Conservation (phyloP, 1,139 yeast genomes). For the Scheffersomyces parashehatae region DNA sequence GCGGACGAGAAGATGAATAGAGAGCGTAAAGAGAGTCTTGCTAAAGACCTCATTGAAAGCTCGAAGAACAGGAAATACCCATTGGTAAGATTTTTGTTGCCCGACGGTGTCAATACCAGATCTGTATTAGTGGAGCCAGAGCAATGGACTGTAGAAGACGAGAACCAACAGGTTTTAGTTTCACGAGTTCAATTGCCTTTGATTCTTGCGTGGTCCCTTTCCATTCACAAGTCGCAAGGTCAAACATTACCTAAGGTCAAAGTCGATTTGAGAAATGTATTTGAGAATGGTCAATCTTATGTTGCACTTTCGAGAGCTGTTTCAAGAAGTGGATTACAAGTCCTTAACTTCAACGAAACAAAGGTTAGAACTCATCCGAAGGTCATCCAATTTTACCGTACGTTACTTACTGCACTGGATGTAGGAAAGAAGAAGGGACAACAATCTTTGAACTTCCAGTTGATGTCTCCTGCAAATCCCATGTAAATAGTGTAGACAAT, state of each 20-base stretch:
- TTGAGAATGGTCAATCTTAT: slow-evolving; percentile 55
- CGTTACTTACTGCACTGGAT: slow-evolving; percentile 26
- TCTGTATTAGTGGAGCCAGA: slow-evolving; percentile 57
- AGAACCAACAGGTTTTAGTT: slow-evolving; percentile 27
- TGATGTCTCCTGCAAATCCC: too few species aligned
- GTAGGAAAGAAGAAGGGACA: slow-evolving; percentile 11
- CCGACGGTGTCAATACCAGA: slow-evolving; percentile 66
- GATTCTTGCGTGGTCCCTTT: slow-evolving; percentile 90
- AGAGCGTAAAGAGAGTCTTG: slow-evolving; percentile 13
- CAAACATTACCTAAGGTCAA: slow-evolving; percentile 83
- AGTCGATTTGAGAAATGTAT: slow-evolving; percentile 74
- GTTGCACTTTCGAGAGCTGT: slow-evolving; percentile 82
- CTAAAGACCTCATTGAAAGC: slow-evolving; percentile 33
- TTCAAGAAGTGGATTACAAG: slow-evolving; percentile 75
- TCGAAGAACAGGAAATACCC: slow-evolving; percentile 54
- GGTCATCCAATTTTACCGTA: slow-evolving; percentile 61
- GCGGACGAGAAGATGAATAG: slow-evolving; percentile 7
- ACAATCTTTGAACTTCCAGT: slow-evolving; percentile 9
- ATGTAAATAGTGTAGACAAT: too few species aligned
- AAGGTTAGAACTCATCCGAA: slow-evolving; percentile 62
- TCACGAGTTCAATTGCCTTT: slow-evolving; percentile 68
- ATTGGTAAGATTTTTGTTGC: slow-evolving; percentile 68
- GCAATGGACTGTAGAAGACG: slow-evolving; percentile 45
- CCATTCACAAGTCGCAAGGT: slow-evolving; percentile 96
- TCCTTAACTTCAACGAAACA: slow-evolving; percentile 60